Evolutionary conservation across 345 rosid species (phyloP), one percentile per base, ranked within the genome.

Genomic region (Eucalyptus polyanthemos): DNA sequence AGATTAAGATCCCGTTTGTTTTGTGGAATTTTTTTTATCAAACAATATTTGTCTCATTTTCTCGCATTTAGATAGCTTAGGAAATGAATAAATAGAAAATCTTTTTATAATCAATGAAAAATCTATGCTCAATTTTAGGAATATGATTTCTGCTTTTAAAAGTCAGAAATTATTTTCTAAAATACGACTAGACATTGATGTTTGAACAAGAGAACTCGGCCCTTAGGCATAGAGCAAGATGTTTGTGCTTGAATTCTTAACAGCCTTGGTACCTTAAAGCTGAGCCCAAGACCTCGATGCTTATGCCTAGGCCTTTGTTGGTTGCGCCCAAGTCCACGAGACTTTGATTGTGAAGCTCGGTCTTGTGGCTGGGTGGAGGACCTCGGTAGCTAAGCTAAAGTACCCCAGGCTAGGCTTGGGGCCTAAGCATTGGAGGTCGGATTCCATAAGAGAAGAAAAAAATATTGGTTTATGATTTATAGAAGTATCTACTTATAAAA

Each of bases 41-140:
- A 58, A 25, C 3, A 25, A 25, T 25, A 25, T 1, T 58, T 58
- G 12, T 25, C 65, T 58, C n/a, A 58, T 25, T 25, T 58, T 58
- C 0, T 25, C 0, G 4, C 0, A 5, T 58, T 58, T 58, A 1
- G n/a, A 58, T 58, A 5, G 6, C 65, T 58, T 11, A 11, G n/a
- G 65, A 58, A 58, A 58, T 58, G 29, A 25, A 25, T 58, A 25
- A 25, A 58, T 25, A 11, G n/a, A 58, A 58, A 58, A 25, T 58
- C 1, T 58, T 58, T 58, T 58, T 2, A 58, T 25, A 4, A 25
- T 58, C 65, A 58, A 58, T 0, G 1, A 0, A 24, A 25, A 58
- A 58, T 2, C 29, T 58, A 58, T 24, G 13, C 14, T 0, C 2
- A 25, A 58, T 24, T 58, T 58, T 1, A 58, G 14, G 65, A 58